Conservation (phyloP, 2,329 filamentous ascomycete genomes). For the Fusarium subglutinans region DNA sequence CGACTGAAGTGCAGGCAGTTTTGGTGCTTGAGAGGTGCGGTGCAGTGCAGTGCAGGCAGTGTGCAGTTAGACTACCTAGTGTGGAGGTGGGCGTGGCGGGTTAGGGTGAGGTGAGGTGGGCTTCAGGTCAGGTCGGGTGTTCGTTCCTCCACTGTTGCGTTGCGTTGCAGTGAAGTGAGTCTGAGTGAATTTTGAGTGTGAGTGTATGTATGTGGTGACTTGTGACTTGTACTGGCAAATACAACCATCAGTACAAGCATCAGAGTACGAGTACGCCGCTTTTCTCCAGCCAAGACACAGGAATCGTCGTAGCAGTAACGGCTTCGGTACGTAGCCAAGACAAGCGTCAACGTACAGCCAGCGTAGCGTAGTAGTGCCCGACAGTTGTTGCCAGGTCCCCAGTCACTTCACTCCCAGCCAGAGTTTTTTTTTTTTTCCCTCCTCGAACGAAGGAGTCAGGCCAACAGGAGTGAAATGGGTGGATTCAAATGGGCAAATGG, state of each 20-base stretch:
- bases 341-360: conserved; percentile 9
- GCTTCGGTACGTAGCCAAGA: conserved; percentile 24
- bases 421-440: neutral
- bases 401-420: conserved; percentile 13
- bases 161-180: neutral
- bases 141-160: conserved; percentile 31
- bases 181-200: conserved; percentile 7
- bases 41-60: conserved; percentile 6
- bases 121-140: conserved; percentile 25
- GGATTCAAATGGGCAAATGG: conserved; percentile 10
- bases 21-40: neutral
- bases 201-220: neutral
- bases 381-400: conserved; percentile 24
- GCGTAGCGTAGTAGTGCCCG: conserved; percentile 29
- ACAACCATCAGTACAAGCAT: conserved; percentile 8
- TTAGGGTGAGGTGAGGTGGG: neutral
- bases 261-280: conserved; percentile 29
- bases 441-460: neutral
- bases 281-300: neutral
- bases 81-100: conserved; percentile 42
- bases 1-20: neutral
- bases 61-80: conserved; percentile 13
- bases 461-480: conserved; percentile 12
- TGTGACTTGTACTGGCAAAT: neutral
- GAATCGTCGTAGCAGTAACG: conserved; percentile 23